Conservation (phyloP, 257 asterid species). For the Ophiorrhiza pumila region DNA sequence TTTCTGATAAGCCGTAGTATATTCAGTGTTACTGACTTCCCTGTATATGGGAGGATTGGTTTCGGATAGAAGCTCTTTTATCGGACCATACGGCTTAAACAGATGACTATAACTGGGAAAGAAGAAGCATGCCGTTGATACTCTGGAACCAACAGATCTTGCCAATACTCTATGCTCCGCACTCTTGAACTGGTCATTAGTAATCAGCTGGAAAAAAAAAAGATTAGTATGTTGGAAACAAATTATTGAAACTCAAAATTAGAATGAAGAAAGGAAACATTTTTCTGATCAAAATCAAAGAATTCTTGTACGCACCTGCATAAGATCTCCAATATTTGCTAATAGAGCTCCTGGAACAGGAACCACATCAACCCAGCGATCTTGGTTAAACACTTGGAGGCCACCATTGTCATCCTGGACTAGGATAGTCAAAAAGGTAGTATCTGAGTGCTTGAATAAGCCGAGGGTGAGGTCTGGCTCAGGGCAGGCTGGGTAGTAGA, state of each 20-base stretch:
- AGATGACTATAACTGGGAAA: constrained; percentile 41
- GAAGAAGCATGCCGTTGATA: constrained; percentile 67
- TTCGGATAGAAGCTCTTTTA: constrained; percentile 43
- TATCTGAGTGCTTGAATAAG: constrained; percentile 55
- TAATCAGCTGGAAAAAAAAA: constrained; percentile 37
- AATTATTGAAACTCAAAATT: not conserved
- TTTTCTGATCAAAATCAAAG: not conserved
- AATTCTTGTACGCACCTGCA: constrained; percentile 44
- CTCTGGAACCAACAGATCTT: constrained; percentile 42
- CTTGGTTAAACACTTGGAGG: constrained; percentile 56
- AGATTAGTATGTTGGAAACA: not conserved
- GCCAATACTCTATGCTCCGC: constrained; percentile 69
- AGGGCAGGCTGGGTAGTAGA: constrained; percentile 70
- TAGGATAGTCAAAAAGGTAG: constrained; percentile 50
- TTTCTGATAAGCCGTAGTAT: constrained; percentile 39
- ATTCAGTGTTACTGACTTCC: constrained; percentile 47
- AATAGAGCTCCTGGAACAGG: constrained; percentile 63
- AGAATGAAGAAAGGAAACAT: not conserved
- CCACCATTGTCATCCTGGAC: constrained; percentile 65
- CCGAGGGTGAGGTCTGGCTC: constrained; percentile 59
- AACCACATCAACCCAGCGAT: constrained; percentile 60
- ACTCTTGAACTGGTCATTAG: constrained; percentile 70
- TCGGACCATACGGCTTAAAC: constrained; percentile 45
- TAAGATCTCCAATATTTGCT: constrained; percentile 66
- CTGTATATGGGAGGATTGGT: constrained; percentile 46